phyloP scores from a whole-genome alignment of 1,284 basidiomycete genomes.

The Leccinum fuscescens region DNA sequence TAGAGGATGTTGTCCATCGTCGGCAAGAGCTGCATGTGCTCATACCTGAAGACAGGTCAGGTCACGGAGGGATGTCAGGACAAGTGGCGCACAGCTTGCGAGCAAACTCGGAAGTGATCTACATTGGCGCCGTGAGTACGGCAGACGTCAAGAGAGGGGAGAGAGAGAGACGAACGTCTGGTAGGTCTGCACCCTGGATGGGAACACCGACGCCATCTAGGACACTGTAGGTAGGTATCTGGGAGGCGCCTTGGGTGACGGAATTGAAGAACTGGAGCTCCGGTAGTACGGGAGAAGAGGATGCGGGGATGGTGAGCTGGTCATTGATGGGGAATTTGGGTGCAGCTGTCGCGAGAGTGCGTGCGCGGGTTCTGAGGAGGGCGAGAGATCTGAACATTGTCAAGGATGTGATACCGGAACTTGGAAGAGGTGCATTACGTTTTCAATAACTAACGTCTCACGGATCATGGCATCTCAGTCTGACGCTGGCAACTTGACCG shows the following conservation, averaged over 20 bases:
- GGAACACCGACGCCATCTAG: constrained; percentile 74
- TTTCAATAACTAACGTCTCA: neutral
- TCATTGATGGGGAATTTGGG: constrained; percentile 24
- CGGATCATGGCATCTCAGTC: constrained; percentile 11
- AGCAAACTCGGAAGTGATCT: constrained; percentile 77
- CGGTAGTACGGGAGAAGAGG: constrained; percentile 64
- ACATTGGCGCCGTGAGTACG: constrained; percentile 12
- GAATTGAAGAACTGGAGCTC: constrained; percentile 77
- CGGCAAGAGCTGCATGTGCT: constrained; percentile 82
- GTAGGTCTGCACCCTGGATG: constrained; percentile 69
- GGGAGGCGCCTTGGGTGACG: constrained; percentile 53
- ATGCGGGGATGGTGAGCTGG: constrained; percentile 55
- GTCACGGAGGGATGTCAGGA: neutral
- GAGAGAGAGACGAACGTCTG: constrained; percentile 51
- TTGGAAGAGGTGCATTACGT: constrained; percentile 9
- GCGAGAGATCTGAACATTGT: constrained; percentile 16
- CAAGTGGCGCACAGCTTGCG: constrained; percentile 54
- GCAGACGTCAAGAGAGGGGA: neutral
- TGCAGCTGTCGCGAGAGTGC: constrained; percentile 25
- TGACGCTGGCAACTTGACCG: constrained; percentile 49
- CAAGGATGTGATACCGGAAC: constrained; percentile 19
- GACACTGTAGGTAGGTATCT: constrained; percentile 81
- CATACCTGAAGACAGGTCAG: constrained; percentile 50
- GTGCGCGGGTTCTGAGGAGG: constrained; percentile 4
- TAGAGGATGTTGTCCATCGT: constrained; percentile 86